These are phyloP conservation scores for Closterium sp. DNA, from an alignment of 139 green algal species.

Conservation along the genomic window DNA sequence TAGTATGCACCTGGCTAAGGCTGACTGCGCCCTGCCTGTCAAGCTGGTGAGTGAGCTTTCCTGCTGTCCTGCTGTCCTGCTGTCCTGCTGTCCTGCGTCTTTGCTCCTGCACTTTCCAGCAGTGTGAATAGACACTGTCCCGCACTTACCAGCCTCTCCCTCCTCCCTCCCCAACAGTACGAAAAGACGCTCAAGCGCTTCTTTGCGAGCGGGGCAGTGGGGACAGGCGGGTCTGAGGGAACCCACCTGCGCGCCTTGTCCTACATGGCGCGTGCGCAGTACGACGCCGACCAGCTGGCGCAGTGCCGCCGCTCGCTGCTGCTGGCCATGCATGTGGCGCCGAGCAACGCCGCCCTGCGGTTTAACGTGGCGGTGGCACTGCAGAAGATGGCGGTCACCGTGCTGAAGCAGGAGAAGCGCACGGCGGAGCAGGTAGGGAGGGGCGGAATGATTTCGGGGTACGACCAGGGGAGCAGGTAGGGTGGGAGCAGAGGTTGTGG, in stretches of 20 bases:
- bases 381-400: constrained; percentile 75
- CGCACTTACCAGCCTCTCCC: not conserved
- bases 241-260: constrained; percentile 55
- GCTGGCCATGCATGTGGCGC: constrained; percentile 72
- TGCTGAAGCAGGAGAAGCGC: constrained; percentile 60
- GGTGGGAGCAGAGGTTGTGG: too few relatives aligned
- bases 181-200: constrained; percentile 62
- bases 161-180: constrained; percentile 55
- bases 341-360: constrained; percentile 59
- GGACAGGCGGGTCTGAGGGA: constrained; percentile 25
- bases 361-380: constrained; percentile 67
- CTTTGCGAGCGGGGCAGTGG: constrained; percentile 8
- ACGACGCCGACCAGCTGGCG: constrained; percentile 62
- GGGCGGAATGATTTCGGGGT: not conserved
- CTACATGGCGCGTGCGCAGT: constrained; percentile 70
- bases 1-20: too few relatives aligned
- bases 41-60: too few relatives aligned
- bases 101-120: not conserved
- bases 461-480: too few relatives aligned
- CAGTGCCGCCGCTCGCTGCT: constrained; percentile 68
- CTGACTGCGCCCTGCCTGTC: too few relatives aligned
- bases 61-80: too few relatives aligned
- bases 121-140: not conserved
- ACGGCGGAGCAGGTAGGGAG: not conserved
- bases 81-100: too few relatives aligned